Evolutionary conservation across 202 grass and related monocot species (phyloP), one percentile per base, ranked within the genome.

Genomic region (Bolboschoenoplectus hybrid): DNA sequence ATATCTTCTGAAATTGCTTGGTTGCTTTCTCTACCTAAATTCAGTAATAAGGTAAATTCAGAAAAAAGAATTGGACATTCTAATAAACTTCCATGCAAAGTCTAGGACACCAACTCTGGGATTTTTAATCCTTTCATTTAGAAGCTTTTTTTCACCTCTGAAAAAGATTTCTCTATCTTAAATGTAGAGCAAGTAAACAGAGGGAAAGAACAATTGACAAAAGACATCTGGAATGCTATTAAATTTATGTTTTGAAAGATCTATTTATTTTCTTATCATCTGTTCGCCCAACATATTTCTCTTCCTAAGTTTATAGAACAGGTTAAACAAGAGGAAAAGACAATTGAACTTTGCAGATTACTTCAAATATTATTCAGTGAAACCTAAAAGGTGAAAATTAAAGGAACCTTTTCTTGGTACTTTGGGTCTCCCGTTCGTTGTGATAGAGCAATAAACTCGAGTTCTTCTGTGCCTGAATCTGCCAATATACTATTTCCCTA

Each of bases 391-490:
- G 60, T 81, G 46, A 49, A 80, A 69, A 52, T 62, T 79, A 52
- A 67, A 19, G 77, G 43, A 69, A 99, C 97, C 92, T 99, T 99
- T 71, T 97, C 83, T 53, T 94, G 90, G 86, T 99, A 97, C 81
- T 97, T 97, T 19, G 92, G 87, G 81, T 99, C 90, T 74, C 97
- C 93, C 0, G 97, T 97, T 87, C 97, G 94, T 81, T 97, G 91
- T 56, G 97, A 99, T 70, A 97, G 85, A 88, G 97, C 93, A 89
- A 99, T 99, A 84, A 99, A 91, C 87, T 99, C 97, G 85, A 99
- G 93, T 75, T 99, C 92, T 81, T 99, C 97, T 0, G 93, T 97
- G 46, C 93, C 97, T 89, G 97, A 99, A 93, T 99, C 97, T 86
- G 93, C 93, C 82, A 99, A 83, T 87, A 99, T 90, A 82, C 97